A percentile compares a stretch with the other conserved stretches of the same genome.
Evolutionary conservation across 140 eudicot species (phyloP).

Genomic region (Erigeron philadelphicus): DNA sequence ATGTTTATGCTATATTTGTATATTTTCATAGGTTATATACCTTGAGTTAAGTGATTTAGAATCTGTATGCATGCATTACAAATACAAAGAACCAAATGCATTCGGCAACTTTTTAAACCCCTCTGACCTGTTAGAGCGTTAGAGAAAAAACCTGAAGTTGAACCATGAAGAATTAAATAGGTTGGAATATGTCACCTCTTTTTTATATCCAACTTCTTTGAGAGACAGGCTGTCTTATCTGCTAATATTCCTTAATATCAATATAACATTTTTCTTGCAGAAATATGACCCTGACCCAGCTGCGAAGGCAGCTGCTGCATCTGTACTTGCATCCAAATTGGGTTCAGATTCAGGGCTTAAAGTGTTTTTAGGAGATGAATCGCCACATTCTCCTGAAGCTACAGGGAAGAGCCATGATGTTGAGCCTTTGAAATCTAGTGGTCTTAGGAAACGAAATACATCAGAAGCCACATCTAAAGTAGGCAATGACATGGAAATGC

Average conservation of each 20-base stretch:
- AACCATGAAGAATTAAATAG: too few relatives aligned
- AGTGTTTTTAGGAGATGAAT: constrained; percentile 54
- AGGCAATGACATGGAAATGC: constrained; percentile 39
- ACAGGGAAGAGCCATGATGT: constrained; percentile 64
- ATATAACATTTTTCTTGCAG: constrained; percentile 32
- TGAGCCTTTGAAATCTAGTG: constrained; percentile 51
- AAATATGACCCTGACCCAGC: constrained; percentile 96
- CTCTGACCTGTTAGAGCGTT: too few relatives aligned
- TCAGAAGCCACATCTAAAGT: constrained; percentile 39
- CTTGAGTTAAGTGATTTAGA: too few relatives aligned
- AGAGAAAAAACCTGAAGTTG: too few relatives aligned
- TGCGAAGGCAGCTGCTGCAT: constrained; percentile 90
- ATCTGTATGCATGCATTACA: too few relatives aligned
- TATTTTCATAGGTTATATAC: too few relatives aligned
- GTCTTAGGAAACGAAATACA: constrained; percentile 58
- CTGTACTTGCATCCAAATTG: constrained; percentile 75
- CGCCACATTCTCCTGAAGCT: constrained; percentile 28
- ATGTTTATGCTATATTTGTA: too few relatives aligned
- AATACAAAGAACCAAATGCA: too few relatives aligned
- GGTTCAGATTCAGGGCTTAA: constrained; percentile 80
- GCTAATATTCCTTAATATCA: not conserved
- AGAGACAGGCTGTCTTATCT: not conserved
- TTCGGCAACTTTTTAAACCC: too few relatives aligned
- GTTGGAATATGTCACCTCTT: too few relatives aligned
- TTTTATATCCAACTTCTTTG: not conserved